Conservation (phyloP, 2,329 filamentous ascomycete species). For the Hirsutella minnesotensis region DNA sequence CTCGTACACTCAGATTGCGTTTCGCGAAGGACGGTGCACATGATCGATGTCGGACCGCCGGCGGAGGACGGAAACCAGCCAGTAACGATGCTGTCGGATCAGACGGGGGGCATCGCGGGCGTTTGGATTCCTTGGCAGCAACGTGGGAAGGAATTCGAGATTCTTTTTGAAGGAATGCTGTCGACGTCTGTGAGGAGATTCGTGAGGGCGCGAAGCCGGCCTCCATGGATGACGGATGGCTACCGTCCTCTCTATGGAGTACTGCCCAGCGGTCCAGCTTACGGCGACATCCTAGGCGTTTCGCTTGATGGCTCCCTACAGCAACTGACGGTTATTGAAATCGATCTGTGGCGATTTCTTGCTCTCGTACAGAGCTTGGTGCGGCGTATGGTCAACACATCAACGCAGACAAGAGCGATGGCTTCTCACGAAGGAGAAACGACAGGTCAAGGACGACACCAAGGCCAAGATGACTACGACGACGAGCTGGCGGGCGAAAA, state of each 20-base stretch:
- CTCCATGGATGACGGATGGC: conserved; percentile 32
- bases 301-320: conserved; percentile 58
- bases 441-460: too few relatives aligned
- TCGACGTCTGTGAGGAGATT: conserved; percentile 45
- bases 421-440: background rate
- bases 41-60: conserved; percentile 30
- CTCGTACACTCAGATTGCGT: conserved; percentile 33
- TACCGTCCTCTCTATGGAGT: conserved; percentile 25
- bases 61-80: conserved; percentile 20
- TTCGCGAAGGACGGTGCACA: conserved; percentile 31
- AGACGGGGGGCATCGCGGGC: conserved; percentile 33
- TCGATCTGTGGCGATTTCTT: conserved; percentile 55
- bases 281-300: conserved; percentile 48
- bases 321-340: conserved; percentile 54
- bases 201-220: conserved; percentile 37
- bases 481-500: conserved; percentile 7
- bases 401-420: conserved; percentile 17
- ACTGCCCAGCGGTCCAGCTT: conserved; percentile 29
- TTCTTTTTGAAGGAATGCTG: conserved; percentile 46
- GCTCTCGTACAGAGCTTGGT: conserved; percentile 62
- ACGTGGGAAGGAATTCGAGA: conserved; percentile 26
- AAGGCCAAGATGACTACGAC: too few relatives aligned
- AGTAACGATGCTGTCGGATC: conserved; percentile 35
- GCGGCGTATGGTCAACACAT: conserved; percentile 31
- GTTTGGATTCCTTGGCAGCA: conserved; percentile 36